These are phyloP conservation scores for Galerina marginata DNA, from an alignment of 768 basidiomycete genomes.

Conservation along the genomic window DNA sequence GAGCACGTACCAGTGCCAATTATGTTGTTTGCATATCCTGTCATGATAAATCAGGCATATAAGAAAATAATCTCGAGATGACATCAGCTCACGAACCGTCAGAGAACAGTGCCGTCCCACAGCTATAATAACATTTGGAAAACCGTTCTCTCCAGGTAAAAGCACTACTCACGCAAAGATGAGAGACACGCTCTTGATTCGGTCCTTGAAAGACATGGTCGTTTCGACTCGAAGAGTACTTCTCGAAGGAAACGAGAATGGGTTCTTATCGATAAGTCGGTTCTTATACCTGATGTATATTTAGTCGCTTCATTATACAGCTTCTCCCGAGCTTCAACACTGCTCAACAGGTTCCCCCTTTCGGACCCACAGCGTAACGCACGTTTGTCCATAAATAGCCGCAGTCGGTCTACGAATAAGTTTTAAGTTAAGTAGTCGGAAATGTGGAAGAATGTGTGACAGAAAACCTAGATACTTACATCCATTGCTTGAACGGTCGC, in stretches of 20 bases:
- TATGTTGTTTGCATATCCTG: conserved; percentile 82
- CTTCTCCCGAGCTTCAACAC: not conserved
- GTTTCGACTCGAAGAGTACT: not conserved
- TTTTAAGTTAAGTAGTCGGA: too few species aligned
- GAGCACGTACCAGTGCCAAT: conserved; percentile 71
- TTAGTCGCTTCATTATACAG: not conserved
- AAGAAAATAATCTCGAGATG: conserved; percentile 59
- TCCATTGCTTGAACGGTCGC: too few species aligned
- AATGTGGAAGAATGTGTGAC: too few species aligned
- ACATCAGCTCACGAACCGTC: conserved; percentile 40
- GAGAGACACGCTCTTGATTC: not conserved
- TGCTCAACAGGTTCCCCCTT: not conserved
- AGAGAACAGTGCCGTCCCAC: conserved; percentile 76
- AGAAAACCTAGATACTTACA: too few species aligned
- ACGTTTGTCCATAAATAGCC: not conserved
- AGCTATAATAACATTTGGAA: conserved; percentile 44
- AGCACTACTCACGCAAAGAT: not conserved
- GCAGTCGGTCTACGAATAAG: too few species aligned
- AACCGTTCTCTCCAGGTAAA: not conserved
- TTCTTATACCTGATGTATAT: not conserved
- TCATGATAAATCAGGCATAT: not conserved
- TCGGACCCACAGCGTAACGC: not conserved
- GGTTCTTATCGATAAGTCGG: not conserved
- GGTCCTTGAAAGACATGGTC: not conserved
- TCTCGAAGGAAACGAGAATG: not conserved